Evolutionary conservation across 2,329 filamentous ascomycete genomes (phyloP), one percentile per base, ranked within the genome.

Genomic region (Fusarium gaditjirri): DNA sequence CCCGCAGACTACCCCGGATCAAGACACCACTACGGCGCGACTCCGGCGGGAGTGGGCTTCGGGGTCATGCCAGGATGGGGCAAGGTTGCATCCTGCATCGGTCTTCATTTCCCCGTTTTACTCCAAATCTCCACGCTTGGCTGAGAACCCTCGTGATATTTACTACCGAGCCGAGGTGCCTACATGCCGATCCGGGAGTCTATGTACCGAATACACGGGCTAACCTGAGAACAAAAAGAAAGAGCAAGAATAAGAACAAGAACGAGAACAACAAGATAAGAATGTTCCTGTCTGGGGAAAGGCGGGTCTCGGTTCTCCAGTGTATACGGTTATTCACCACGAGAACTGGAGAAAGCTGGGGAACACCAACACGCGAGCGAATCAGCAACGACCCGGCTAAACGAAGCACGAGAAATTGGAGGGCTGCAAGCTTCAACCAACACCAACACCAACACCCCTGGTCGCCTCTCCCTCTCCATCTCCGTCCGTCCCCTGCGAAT

Each of bases 11-110:
- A 39, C 65, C 65, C 65, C 65, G 65, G 65, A 68, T 57, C 44
- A 62, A 72, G 61, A 72, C 68, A 72, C 65, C 57, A 69, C 64
- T 59, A 69, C 71, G 64, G 71, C 71, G 71, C 72, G 59, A 73
- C 68, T 74, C 64, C 71, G 71, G 71, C 31, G 41, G 54, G 23
- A 49, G 16, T 16, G 31, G 31, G 44, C 44, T n/a, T 71, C 61
- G 57, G 69, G 64, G 68, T 68, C 29, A 50, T 27, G 44, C 62
- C 63, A 61, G 46, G 59, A 50, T 63, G 36, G 29, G 56, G 38
- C 46, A 61, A 52, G 60, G 61, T 65, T 70, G 54, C 72, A 74
- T 68, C 62, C 56, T 61, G 35, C 46, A 53, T 68, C 69, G 72
- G 72, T 47, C 49, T 42, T 58, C 56, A 73, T 75, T 74, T 61